These are phyloP conservation scores for Ampelocalamus luodianensis DNA, from an alignment of 176 grass and related monocot genomes.

Conservation along the genomic window DNA sequence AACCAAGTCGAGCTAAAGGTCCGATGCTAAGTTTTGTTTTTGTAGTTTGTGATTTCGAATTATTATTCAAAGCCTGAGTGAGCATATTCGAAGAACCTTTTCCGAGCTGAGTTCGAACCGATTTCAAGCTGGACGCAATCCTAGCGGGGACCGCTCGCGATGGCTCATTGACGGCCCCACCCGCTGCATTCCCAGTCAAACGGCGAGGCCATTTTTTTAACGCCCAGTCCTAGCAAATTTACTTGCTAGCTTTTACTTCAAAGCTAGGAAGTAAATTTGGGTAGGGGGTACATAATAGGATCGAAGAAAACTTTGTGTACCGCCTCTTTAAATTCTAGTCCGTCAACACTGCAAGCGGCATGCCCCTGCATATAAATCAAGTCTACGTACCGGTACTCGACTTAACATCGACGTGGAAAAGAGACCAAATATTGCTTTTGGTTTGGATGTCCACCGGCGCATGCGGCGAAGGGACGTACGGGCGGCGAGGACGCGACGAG, in stretches of 20 bases:
- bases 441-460: not conserved
- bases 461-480: not conserved
- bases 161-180: not conserved
- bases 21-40: not conserved
- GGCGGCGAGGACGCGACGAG: conserved; percentile 7
- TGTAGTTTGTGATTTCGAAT: not conserved
- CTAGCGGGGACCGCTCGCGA: not conserved
- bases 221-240: not conserved
- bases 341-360: not conserved
- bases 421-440: not conserved
- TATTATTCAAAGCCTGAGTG: not conserved
- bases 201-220: not conserved
- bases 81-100: not conserved
- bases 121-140: not conserved
- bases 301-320: not conserved
- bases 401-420: not conserved
- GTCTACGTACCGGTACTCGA: not conserved
- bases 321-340: not conserved
- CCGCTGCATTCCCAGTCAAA: not conserved
- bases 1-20: not conserved
- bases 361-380: not conserved
- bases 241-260: not conserved
- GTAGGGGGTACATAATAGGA: not conserved
- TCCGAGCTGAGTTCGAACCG: not conserved
- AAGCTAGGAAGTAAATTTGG: no score